phyloP scores from a whole-genome alignment of 2,329 filamentous ascomycete genomes.

The Fusarium burgessii region DNA sequence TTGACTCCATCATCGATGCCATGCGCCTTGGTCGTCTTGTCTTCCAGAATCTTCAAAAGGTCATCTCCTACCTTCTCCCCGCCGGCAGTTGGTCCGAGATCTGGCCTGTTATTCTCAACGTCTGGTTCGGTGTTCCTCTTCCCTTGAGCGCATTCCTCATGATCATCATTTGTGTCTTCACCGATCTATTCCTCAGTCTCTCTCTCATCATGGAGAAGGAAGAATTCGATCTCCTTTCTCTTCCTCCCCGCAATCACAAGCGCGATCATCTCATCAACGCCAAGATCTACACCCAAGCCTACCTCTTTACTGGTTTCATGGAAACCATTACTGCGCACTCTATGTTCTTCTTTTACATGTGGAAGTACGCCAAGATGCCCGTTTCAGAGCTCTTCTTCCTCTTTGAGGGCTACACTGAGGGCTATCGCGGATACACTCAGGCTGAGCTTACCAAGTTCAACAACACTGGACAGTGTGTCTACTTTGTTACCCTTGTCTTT shows the following conservation, averaged over 20 bases:
- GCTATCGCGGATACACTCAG: constrained; percentile 61
- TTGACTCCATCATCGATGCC: constrained; percentile 76
- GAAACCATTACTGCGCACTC: constrained; percentile 62
- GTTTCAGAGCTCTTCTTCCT: constrained; percentile 61
- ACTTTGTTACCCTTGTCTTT: constrained; percentile 66
- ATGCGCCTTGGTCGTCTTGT: constrained; percentile 61
- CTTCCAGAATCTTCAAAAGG: constrained; percentile 57
- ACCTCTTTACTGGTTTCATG: constrained; percentile 65
- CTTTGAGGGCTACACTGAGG: constrained; percentile 61
- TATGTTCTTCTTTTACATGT: constrained; percentile 68
- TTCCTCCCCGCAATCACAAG: constrained; percentile 63
- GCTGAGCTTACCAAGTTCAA: constrained; percentile 62
- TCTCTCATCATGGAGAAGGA: constrained; percentile 67
- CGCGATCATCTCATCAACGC: constrained; percentile 64
- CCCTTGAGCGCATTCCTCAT: constrained; percentile 66
- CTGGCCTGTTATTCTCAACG: constrained; percentile 67
- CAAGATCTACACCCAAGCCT: constrained; percentile 64
- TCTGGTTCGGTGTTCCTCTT: constrained; percentile 66
- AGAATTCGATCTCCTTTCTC: constrained; percentile 64
- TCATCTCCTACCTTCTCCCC: constrained; percentile 60
- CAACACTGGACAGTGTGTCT: constrained; percentile 62
- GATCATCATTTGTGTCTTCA: constrained; percentile 70
- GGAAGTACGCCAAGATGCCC: constrained; percentile 60
- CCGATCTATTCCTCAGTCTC: constrained; percentile 63
- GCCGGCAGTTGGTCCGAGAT: constrained; percentile 68